A percentile compares a stretch with the other conserved stretches of the same genome.
Conservation (phyloP, 805 yeast genomes). For the Suhomyces sp. region DNA sequence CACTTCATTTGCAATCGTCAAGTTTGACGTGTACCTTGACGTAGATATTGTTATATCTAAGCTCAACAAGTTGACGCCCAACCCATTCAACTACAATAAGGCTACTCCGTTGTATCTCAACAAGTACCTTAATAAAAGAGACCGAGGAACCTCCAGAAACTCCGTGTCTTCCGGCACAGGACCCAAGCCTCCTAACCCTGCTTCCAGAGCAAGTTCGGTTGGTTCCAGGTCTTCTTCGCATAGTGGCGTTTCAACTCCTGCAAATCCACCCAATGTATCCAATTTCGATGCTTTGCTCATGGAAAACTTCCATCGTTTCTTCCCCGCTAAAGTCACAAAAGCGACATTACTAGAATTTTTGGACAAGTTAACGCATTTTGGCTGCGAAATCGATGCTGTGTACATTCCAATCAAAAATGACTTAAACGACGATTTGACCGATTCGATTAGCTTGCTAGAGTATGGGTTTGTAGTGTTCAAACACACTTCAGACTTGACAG, state of each 20-base stretch:
- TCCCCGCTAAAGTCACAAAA: conserved; percentile 33
- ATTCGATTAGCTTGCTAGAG: conserved; percentile 17
- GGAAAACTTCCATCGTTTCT: conserved; percentile 52
- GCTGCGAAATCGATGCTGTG: conserved; percentile 48
- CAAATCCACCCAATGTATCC: conserved; percentile 5
- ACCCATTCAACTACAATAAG: conserved; percentile 28
- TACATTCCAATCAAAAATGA: conserved; percentile 44
- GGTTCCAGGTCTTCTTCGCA: conserved; percentile 9
- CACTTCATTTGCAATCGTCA: conserved; percentile 26
- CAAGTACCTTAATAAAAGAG: conserved; percentile 63
- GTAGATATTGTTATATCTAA: conserved; percentile 25
- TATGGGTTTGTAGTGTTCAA: conserved; percentile 56
- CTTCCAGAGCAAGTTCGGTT: neutral
- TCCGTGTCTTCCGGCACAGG: neutral
- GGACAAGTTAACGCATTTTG: conserved; percentile 40
- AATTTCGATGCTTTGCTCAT: conserved; percentile 23
- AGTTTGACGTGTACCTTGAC: conserved; percentile 33
- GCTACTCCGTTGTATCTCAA: conserved; percentile 48
- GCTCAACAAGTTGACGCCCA: conserved; percentile 15
- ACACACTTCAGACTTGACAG: conserved; percentile 30
- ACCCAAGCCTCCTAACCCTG: neutral
- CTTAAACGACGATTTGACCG: conserved; percentile 21
- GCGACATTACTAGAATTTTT: conserved; percentile 31
- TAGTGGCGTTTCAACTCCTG: neutral
- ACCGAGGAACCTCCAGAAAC: conserved; percentile 16